Percentiles rank a stretch among this genome's conserved stretches.
These are phyloP conservation scores for Ophiocordyceps robertsii DNA, from an alignment of 2,329 filamentous ascomycete genomes.

Conservation along the genomic window DNA sequence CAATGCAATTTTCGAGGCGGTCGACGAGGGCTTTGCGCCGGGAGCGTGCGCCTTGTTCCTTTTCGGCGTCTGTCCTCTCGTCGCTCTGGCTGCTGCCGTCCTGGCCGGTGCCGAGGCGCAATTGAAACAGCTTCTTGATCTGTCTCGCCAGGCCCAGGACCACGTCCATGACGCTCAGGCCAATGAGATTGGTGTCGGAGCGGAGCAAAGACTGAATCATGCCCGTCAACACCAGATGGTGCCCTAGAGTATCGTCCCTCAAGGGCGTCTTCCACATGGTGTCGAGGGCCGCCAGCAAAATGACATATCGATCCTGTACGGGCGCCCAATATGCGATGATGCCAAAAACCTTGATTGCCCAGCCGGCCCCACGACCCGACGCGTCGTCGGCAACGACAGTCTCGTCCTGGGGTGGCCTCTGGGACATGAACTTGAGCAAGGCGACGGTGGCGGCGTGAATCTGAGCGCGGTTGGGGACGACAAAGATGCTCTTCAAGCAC, in stretches of 20 bases:
- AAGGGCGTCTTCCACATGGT: conserved; percentile 55
- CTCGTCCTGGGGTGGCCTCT: conserved; percentile 38
- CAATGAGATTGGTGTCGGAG: conserved; percentile 87
- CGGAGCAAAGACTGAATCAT: conserved; percentile 73
- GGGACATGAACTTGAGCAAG: conserved; percentile 61
- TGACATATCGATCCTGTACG: conserved; percentile 87
- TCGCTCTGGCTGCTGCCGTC: conserved; percentile 17
- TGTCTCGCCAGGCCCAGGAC: conserved; percentile 75
- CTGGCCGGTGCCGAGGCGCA: conserved; percentile 27
- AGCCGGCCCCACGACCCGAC: conserved; percentile 41
- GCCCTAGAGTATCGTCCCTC: conserved; percentile 55
- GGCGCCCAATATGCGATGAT: conserved; percentile 77
- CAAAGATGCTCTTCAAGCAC: conserved; percentile 76
- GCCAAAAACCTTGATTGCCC: conserved; percentile 73
- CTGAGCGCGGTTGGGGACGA: conserved; percentile 68
- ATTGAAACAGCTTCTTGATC: conserved; percentile 62
- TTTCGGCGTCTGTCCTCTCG: conserved; percentile 17
- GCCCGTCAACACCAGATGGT: conserved; percentile 61
- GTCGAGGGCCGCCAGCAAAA: conserved; percentile 72
- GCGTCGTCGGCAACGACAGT: conserved; percentile 35
- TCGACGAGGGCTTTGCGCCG: conserved; percentile 53
- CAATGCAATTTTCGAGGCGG: conserved; percentile 69
- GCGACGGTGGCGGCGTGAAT: conserved; percentile 63
- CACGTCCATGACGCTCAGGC: conserved; percentile 91
- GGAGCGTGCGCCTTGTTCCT: conserved; percentile 17